These are phyloP conservation scores for Colletotrichum paranaense DNA, from an alignment of 2,329 filamentous ascomycete species.

Conservation along the genomic window DNA sequence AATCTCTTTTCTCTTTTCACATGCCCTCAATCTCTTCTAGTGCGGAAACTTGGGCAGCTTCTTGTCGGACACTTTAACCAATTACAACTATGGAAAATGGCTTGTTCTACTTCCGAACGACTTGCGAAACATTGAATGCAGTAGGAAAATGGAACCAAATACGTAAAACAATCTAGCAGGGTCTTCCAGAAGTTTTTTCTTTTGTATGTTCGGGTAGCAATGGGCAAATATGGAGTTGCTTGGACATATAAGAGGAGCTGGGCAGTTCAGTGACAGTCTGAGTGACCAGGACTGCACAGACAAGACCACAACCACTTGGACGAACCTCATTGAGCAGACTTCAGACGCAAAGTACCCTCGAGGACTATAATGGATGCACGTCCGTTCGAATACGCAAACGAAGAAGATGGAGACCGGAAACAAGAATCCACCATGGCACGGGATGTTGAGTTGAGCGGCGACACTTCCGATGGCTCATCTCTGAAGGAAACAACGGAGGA, in stretches of 20 bases:
- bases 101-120: neutral
- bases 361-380: neutral
- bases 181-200: neutral
- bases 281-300: neutral
- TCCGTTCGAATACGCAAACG: neutral
- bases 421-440: neutral
- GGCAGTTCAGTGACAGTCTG: neutral
- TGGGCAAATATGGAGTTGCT: neutral
- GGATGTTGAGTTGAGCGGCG: constrained; percentile 28
- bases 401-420: neutral
- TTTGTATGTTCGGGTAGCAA: neutral
- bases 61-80: neutral
- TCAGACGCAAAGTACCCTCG: no score
- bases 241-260: neutral
- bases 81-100: neutral
- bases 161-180: neutral
- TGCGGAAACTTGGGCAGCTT: neutral
- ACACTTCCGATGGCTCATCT: constrained; percentile 34
- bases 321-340: neutral
- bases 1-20: neutral
- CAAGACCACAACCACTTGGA: neutral
- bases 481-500: neutral
- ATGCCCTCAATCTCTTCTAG: neutral
- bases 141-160: neutral
- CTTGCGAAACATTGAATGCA: neutral